Evolutionary conservation across 1,284 basidiomycete genomes (phyloP).

Genomic region (Athelia psychrophila): DNA sequence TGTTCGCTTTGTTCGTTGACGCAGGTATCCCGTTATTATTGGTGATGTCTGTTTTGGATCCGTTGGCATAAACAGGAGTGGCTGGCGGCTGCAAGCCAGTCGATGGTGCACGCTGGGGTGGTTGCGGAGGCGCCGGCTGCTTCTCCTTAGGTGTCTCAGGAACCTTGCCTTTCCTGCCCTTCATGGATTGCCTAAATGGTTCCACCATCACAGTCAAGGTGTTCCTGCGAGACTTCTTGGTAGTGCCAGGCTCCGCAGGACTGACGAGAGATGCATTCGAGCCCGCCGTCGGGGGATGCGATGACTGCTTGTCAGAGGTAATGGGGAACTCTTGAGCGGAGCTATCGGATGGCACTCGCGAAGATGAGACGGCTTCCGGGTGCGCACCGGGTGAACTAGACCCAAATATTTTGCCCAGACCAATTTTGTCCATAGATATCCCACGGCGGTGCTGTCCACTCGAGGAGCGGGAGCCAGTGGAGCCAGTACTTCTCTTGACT

Average conservation of each 20-base stretch:
- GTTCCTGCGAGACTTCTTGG: constrained; percentile 68
- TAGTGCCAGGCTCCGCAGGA: constrained; percentile 27
- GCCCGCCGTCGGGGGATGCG: constrained; percentile 7
- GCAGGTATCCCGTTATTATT: constrained; percentile 47
- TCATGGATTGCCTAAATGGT: constrained; percentile 61
- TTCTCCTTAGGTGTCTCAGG: constrained; percentile 32
- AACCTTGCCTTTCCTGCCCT: constrained; percentile 20
- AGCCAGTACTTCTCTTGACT: constrained; percentile 11
- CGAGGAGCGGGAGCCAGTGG: constrained; percentile 29
- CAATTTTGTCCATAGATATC: constrained; percentile 73
- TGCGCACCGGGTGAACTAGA: constrained; percentile 28
- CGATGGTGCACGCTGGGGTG: constrained; percentile 4
- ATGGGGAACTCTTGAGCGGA: constrained; percentile 24
- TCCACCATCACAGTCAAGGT: constrained; percentile 84
- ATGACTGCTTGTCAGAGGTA: constrained; percentile 17
- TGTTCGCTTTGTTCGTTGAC: constrained; percentile 70
- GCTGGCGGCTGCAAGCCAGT: constrained; percentile 13
- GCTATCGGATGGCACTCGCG: constrained; percentile 40
- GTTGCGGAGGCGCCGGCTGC: constrained; percentile 22
- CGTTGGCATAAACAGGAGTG: constrained; percentile 21
- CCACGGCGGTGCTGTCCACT: constrained; percentile 53
- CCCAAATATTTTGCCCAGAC: constrained; percentile 64
- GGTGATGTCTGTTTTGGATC: constrained; percentile 20
- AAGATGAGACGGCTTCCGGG: constrained; percentile 22
- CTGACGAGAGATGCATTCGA: constrained; percentile 30